Base-by-base conservation (phyloP, 495 filamentous ascomycete genomes). In the Aspergillus homomorphus region DNA sequence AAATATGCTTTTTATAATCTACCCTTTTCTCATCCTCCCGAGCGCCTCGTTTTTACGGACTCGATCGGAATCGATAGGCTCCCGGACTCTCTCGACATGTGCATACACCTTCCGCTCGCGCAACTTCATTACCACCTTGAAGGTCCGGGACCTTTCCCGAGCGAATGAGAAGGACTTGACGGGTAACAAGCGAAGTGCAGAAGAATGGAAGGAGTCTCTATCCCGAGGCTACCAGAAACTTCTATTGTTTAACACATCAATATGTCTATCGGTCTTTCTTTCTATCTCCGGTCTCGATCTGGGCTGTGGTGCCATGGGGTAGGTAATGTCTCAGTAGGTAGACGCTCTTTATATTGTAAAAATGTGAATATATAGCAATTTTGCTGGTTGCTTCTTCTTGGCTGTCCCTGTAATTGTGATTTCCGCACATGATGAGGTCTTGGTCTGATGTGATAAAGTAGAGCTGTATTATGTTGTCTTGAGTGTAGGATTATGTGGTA, bases 1-100 rank as follows among this genome's bases (percentile, higher is more conserved):
- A 52, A 56, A 53, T 56, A 42, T 53, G 49, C 26, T 48, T 49
- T 20, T 59, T 65, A 54, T 60, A 61, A 61, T 64, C 55, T 46
- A 38, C 54, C 48, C 24, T 57, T 19, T 53, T 63, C 46, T 38
- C 33, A 38, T 38, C 33, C 33, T 38, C 33, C 33, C 33, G 33
- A 38, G 33, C 33, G 33, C 33, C 4, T 6, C 33, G 4, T 5
- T 38, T 12, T 38, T 5, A 38, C 12, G 33, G 33, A 38, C 15
- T 9, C 33, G 33, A 38, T 12, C 43, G 51, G 43, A 23, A 18
- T 53, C 20, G 30, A 3, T 57, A 30, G 45, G 21, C 54, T 56
- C 54, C 16, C 41, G 55, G 19, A 6, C 21, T 22, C 38, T 56
- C 50, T 58, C 45, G 56, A 48, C 33, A 38, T 38, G 33, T 38